Evolutionary conservation across 371 early-diverging fungal species (phyloP).

Genomic region (Caulochytrium protostelioides): DNA sequence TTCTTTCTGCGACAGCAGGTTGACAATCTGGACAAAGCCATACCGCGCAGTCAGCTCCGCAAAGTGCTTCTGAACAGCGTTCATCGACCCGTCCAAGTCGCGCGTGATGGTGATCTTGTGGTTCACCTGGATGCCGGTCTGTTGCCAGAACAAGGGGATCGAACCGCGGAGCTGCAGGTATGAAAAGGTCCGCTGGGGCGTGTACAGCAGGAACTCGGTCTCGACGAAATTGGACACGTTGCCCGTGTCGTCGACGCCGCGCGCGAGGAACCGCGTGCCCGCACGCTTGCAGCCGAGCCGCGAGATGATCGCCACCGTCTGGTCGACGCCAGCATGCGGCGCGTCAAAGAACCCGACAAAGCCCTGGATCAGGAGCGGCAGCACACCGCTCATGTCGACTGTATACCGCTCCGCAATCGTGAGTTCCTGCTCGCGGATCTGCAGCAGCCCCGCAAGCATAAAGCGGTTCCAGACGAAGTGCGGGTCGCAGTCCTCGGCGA

Average conservation of each 20-base stretch:
- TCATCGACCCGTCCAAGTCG: constrained; percentile 13
- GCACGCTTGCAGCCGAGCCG: constrained; percentile 80
- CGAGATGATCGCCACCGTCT: constrained; percentile 56
- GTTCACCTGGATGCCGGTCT: constrained; percentile 43
- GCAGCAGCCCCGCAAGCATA: constrained; percentile 50
- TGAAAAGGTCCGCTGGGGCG: constrained; percentile 30
- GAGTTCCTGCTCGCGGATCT: constrained; percentile 46
- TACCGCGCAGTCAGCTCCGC: constrained; percentile 48
- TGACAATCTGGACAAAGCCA: constrained; percentile 49
- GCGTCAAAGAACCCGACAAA: constrained; percentile 8
- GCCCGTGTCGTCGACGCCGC: constrained; percentile 94
- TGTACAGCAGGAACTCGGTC: constrained; percentile 50
- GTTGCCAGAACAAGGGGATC: constrained; percentile 71
- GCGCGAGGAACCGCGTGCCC: constrained; percentile 82
- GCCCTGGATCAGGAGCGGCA: constrained; percentile 28
- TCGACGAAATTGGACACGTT: constrained; percentile 96
- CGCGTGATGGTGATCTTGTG: constrained; percentile 54
- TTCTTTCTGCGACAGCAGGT: constrained; percentile 50
- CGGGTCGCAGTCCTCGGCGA: constrained; percentile 9
- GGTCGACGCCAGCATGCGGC: background rate
- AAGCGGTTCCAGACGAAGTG: constrained; percentile 71
- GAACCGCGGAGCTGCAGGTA: constrained; percentile 61
- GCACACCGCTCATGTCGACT: constrained; percentile 45
- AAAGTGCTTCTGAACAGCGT: constrained; percentile 24
- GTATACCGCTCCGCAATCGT: constrained; percentile 32